Evolutionary conservation across 1,284 basidiomycete species (phyloP), one percentile per base, ranked within the genome.

Genomic region (Leccinum solheimii): DNA sequence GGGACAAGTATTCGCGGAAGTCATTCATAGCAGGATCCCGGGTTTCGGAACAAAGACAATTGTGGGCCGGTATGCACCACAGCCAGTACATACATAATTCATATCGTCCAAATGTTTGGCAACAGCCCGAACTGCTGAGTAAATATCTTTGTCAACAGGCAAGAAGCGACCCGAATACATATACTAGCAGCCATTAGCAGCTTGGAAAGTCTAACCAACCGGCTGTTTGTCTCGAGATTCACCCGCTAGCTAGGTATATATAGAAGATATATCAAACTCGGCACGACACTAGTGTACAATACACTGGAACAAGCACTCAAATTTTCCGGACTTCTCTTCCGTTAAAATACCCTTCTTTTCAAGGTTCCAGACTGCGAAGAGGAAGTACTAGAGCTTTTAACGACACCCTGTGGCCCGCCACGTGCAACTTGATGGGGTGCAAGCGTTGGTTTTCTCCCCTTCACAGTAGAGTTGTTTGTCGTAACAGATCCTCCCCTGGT

Each of bases 331-430:
- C 19, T 21, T 48, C 45, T 59, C 55, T 53, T 48, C 54, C 8
- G 19, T 55, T 69, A 72, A n/a, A 55, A 56, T 23, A 32, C 57
- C 49, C 63, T 71, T 58, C 66, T 64, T 54, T 54, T 70, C 60
- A 62, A 49, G 51, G 64, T 68, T 45, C 64, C 72, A 56, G 69
- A 71, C 69, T 64, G 71, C 43, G 71, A 71, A 63, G 70, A 69
- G 38, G 65, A 64, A 49, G 73, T 61, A 9, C 67, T 75, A 19
- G 64, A 61, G 30, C 58, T 73, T 63, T 67, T 68, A 11, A 49
- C 11, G 13, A 65, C 36, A 10, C 57, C 60, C 38, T 68, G 74
- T 13, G 60, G 38, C 11, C 53, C 59, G 14, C 61, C 55, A 13
- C 62, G 60, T 48, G 30, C 14, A 36, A 38, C 48, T 26, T 63